Evolutionary conservation across 2,329 filamentous ascomycete species (phyloP), one percentile per base, ranked within the genome.

Genomic region (Alternaria viburni): DNA sequence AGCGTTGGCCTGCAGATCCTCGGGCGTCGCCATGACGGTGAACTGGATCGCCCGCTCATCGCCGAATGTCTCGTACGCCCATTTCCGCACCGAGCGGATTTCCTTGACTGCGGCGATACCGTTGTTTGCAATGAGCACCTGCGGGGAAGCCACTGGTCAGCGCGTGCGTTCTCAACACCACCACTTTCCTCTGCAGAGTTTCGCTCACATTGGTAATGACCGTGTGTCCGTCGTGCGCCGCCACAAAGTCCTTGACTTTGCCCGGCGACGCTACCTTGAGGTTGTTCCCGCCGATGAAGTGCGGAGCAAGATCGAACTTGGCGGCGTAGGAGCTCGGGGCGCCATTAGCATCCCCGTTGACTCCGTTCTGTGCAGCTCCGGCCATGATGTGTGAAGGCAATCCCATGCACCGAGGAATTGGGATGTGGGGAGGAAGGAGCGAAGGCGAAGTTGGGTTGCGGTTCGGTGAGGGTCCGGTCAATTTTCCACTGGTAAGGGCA

Each of bases 41-140:
- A 99, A 99, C 80, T 98, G 94, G 79, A 99, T 97, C 75, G 95
- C 96, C 78, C 92, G 89, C 86, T 99, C 96, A 83, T 99, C 94
- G 84, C 96, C 95, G 80, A 99, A 99, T 8, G 93, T 97, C 85
- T 99, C 96, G 89, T 99, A 99, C 66, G 96, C 96, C 96, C 96
- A 99, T 94, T 98, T 99, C 82, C 96, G 92, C 79, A 99, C 95
- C 64, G 95, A 98, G 82, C 96, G 90, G 80, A 99, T 99, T 84
- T 99, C 96, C 84, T 99, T 99, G 82, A 99, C 96, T 79, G 96
- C 96, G 55, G 96, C 96, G 82, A 99, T 99, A 87, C 96, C 96
- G 85, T 99, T 99, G 87, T 99, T 99, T 81, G 96, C 96, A 83
- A 99, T 99, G 69, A 99, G 88, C 58, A 98, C 93, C 95, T 98